Evolutionary conservation across 75 land plant genomes (phyloP), one percentile per base, ranked within the genome.

Genomic region (Sequoia sempervirens): DNA sequence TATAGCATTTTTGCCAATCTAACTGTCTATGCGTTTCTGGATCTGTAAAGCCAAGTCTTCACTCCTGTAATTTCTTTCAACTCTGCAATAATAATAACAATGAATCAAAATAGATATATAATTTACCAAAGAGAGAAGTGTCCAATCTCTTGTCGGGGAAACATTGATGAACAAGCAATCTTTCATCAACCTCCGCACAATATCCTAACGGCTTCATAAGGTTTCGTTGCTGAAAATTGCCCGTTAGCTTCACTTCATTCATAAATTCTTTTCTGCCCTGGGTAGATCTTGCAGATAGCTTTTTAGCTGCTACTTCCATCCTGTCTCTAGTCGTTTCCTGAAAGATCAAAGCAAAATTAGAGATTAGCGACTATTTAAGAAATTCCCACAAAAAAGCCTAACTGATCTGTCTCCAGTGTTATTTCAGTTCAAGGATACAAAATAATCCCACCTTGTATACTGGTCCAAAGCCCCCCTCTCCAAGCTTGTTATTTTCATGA

Each of bases 1-100:
- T 84, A 76, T 83, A 85, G n/a, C 90, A 69, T 26, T n/a, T n/a
- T n/a, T n/a, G n/a, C 90, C 90, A 89, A 54, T 84, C 83, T 23
- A 82, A 15, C 28, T 64, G 7, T n/a, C 47, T 64, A 17, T 32
- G 37, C 11, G 13, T 61, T n/a, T 64, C 61, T 58, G 74, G 37
- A n/a, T 40, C 15, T 47, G 68, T 72, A 46, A 82, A 64, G 15
- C 14, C 54, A 14, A 53, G 12, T 14, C 54, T 13, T 12, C 13
- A 13, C 15, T 53, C 1, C 41, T 40, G 4, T 40, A 40, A 40
- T 40, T 40, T 40, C 41, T 40, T 53, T 53, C 15, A 3, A 53
- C 14, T 53, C 1, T 14, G 17, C 14, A 13, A 14, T 53, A 4
- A 3, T 12, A 53, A 53, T 13, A 13, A 13, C 15, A 53, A 13